phyloP scores from a whole-genome alignment of 192 early-diverging fungal species.

The Thamnidium elegans region DNA sequence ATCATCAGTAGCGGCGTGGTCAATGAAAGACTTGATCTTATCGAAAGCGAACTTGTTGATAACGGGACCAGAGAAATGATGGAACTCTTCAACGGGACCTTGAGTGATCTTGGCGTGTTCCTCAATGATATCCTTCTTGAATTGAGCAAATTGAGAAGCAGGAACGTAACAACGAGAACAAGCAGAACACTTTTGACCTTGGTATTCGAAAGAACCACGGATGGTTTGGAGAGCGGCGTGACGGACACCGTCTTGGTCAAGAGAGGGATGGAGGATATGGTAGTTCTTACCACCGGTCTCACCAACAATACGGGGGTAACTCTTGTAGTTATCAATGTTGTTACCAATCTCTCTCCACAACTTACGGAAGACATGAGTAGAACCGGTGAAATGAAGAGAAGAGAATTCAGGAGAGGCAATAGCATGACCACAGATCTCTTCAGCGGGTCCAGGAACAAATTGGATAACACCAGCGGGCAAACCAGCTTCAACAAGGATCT shows the following conservation, averaged over 20 bases:
- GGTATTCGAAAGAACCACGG: constrained; percentile 93
- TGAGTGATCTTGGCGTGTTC: constrained; percentile 77
- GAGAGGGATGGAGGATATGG: constrained; percentile 80
- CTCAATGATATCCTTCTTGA: constrained; percentile 60
- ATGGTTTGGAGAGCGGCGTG: constrained; percentile 88
- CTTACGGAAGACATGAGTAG: constrained; percentile 87
- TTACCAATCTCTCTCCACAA: constrained; percentile 89
- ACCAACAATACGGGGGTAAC: constrained; percentile 96
- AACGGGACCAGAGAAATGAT: constrained; percentile 85
- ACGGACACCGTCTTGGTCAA: constrained; percentile 65
- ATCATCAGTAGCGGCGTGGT: constrained; percentile 66
- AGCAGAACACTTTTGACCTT: constrained; percentile 98
- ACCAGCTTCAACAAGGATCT: constrained; percentile 94
- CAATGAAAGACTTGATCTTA: constrained; percentile 90
- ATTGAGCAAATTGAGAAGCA: constrained; percentile 74
- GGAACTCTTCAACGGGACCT: constrained; percentile 82
- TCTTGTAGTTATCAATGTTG: constrained; percentile 89
- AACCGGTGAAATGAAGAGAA: constrained; percentile 95
- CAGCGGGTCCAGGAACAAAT: constrained; percentile 91
- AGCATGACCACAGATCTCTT: constrained; percentile 72
- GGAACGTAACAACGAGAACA: constrained; percentile 91
- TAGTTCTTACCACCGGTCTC: constrained; percentile 99
- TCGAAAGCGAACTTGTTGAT: constrained; percentile 92
- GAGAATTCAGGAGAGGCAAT: constrained; percentile 91
- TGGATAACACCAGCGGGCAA: constrained; percentile 96